Evolutionary conservation across 75 land plant genomes (phyloP).

Genomic region (Pinus tabuliformis): DNA sequence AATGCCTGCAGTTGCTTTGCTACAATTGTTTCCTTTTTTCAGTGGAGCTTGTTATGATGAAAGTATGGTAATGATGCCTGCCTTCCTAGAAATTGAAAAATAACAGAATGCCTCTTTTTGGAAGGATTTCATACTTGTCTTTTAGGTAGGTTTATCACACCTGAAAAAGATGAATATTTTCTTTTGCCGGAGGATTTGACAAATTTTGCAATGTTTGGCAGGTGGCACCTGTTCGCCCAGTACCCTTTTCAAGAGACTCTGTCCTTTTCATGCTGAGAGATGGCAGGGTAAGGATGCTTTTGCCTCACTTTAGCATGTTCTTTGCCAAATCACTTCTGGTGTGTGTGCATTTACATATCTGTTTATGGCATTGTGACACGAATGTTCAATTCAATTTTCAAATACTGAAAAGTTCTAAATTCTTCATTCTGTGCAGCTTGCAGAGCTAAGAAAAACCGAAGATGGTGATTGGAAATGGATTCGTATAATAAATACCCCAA

Average conservation of each 20-base stretch:
- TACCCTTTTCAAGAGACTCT: slow-evolving; percentile 56
- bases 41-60: neutral
- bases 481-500: slow-evolving; percentile 63
- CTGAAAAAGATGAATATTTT: neutral
- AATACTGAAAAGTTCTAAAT: neutral
- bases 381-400: neutral
- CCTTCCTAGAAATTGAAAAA: neutral
- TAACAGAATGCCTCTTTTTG: neutral
- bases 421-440: slow-evolving; percentile 42
- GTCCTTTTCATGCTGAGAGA: slow-evolving; percentile 65
- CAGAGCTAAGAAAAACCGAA: slow-evolving; percentile 45
- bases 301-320: neutral
- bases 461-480: slow-evolving; percentile 56
- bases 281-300: slow-evolving; percentile 63
- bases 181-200: neutral
- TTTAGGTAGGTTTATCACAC: slow-evolving; percentile 4
- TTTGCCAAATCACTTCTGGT: neutral
- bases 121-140: neutral
- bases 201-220: slow-evolving; percentile 21
- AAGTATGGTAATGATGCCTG: neutral
- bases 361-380: neutral
- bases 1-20: slow-evolving; percentile 2
- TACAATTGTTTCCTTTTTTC: neutral
- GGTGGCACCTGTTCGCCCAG: slow-evolving; percentile 65
- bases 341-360: neutral